These are phyloP conservation scores for Boletus barrowsii DNA, from an alignment of 768 basidiomycete genomes.

Conservation along the genomic window DNA sequence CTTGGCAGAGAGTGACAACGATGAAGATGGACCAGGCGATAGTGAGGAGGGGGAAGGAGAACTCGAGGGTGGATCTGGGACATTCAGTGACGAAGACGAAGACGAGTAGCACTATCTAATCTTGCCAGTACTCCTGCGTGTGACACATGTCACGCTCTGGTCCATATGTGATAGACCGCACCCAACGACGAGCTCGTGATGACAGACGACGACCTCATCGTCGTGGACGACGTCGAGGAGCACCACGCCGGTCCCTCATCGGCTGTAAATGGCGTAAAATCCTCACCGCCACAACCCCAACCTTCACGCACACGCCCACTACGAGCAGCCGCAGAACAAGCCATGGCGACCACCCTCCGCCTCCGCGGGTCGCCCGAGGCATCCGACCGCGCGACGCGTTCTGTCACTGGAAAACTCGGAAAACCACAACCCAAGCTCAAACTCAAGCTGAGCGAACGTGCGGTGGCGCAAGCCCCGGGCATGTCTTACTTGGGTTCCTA, in stretches of 20 bases:
- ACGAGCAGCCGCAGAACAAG: constrained; percentile 32
- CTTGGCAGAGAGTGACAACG: not conserved
- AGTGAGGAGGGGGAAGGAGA: constrained; percentile 17
- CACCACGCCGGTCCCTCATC: constrained; percentile 38
- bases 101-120: not conserved
- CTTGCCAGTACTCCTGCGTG: not conserved
- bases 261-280: constrained; percentile 24
- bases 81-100: constrained; percentile 16
- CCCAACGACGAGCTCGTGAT: constrained; percentile 2
- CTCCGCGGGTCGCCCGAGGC: constrained; percentile 29
- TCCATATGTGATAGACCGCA: not conserved
- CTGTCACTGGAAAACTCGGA: constrained; percentile 46
- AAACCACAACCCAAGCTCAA: constrained; percentile 73
- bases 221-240: constrained; percentile 56
- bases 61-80: not conserved
- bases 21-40: constrained; percentile 3
- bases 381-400: constrained; percentile 56
- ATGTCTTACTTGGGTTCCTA: constrained; percentile 89
- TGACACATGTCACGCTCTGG: constrained; percentile 16
- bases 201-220: constrained; percentile 62
- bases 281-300: constrained; percentile 11
- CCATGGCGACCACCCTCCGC: constrained; percentile 36
- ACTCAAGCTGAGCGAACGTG: constrained; percentile 82
- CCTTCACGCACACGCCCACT: constrained; percentile 31
- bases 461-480: constrained; percentile 75